These are phyloP conservation scores for Aristolochia contorta DNA, from an alignment of 164 flowering plant genomes.

Conservation along the genomic window DNA sequence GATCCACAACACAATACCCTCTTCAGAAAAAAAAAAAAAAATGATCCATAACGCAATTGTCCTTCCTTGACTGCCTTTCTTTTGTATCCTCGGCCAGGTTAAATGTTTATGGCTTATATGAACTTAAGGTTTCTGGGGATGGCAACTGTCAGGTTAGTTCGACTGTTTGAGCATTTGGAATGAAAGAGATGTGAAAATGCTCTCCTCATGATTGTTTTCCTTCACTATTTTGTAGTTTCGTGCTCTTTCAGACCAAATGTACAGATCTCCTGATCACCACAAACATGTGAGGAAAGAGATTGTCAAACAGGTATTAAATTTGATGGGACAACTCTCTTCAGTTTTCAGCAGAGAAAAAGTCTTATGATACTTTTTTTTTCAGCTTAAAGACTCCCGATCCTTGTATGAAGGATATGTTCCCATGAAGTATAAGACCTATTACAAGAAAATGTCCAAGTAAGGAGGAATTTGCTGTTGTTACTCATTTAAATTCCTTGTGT, in stretches of 20 bases:
- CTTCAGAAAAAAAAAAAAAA: no score
- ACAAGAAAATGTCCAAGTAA: slow-evolving; percentile 32
- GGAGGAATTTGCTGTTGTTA: slow-evolving; percentile 1
- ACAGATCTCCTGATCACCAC: slow-evolving; percentile 79
- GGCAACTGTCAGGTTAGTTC: slow-evolving; percentile 79
- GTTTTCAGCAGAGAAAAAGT: neutral
- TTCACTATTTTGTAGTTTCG: slow-evolving; percentile 55
- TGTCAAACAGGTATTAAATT: slow-evolving; percentile 58
- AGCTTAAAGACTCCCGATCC: slow-evolving; percentile 56
- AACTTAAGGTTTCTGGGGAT: slow-evolving; percentile 87
- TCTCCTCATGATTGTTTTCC: neutral
- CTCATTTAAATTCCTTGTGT: slow-evolving; percentile 20
- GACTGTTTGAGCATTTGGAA: neutral
- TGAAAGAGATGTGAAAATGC: neutral
- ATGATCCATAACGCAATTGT: no score
- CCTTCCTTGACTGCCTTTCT: no score
- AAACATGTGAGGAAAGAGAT: slow-evolving; percentile 77
- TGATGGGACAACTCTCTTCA: neutral
- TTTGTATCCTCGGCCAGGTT: slow-evolving; percentile 28
- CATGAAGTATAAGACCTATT: slow-evolving; percentile 54
- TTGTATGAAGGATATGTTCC: slow-evolving; percentile 52
- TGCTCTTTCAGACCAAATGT: slow-evolving; percentile 89
- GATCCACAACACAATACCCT: no score
- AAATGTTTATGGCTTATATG: slow-evolving; percentile 61
- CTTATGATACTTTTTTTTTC: slow-evolving; percentile 1